Evolutionary conservation across 768 basidiomycete genomes (phyloP).

Genomic region (Lentinula aciculospora): DNA sequence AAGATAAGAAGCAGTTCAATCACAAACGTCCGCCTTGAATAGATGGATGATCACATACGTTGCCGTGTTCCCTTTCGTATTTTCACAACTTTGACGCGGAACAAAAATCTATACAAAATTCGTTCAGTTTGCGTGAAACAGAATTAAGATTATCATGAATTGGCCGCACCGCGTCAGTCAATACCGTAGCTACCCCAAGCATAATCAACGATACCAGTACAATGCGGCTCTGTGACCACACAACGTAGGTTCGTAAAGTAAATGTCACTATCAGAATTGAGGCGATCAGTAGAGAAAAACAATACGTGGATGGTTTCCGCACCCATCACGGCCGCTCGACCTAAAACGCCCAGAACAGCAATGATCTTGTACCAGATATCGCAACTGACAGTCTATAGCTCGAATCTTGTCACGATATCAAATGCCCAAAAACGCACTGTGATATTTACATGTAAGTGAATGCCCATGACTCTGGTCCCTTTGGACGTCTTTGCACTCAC

Average conservation of each 20-base stretch:
- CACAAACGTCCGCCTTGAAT: background rate
- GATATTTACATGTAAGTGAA: background rate
- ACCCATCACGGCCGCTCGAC: slow-evolving; percentile 23
- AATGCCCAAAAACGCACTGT: background rate
- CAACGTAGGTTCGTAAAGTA: slow-evolving; percentile 18
- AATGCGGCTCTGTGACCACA: slow-evolving; percentile 14
- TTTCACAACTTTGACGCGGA: slow-evolving; percentile 10
- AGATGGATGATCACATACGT: slow-evolving; percentile 6
- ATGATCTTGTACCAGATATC: slow-evolving; percentile 20
- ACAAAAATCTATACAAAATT: slow-evolving; percentile 12
- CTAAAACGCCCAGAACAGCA: slow-evolving; percentile 22
- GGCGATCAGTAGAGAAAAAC: background rate
- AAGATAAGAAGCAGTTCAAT: background rate
- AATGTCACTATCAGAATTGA: slow-evolving; percentile 2
- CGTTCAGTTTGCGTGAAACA: background rate
- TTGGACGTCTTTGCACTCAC: background rate
- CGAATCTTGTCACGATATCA: background rate
- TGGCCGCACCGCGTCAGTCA: slow-evolving; percentile 17
- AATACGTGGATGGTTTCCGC: background rate
- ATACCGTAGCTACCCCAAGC: slow-evolving; percentile 17
- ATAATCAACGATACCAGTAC: slow-evolving; percentile 14
- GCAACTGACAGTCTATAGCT: slow-evolving; percentile 14
- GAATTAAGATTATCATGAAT: too few species aligned
- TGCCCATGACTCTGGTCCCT: background rate
- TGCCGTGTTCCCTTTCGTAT: slow-evolving; percentile 9